Conservation (phyloP, 176 grass and related monocot species). For the Oryza brachyantha region DNA sequence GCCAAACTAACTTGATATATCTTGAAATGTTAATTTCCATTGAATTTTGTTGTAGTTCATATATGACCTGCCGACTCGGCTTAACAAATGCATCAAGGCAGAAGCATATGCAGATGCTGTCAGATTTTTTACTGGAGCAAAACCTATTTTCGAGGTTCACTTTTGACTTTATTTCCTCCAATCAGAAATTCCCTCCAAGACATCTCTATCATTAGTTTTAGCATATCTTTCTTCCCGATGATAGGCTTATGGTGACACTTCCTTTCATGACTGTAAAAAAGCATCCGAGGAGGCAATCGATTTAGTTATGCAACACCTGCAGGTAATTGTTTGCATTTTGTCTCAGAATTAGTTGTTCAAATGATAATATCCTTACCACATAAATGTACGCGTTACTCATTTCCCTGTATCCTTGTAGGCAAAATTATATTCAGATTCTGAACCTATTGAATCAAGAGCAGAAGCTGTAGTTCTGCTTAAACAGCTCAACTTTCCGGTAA, state of each 20-base stretch:
- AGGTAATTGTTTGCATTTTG: conserved; percentile 49
- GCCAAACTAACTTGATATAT: neutral
- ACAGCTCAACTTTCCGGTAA: conserved; percentile 91
- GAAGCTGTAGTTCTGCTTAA: conserved; percentile 98
- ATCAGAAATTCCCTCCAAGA: neutral
- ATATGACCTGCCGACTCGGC: conserved; percentile 87
- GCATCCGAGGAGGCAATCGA: conserved; percentile 96
- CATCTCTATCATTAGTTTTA: conserved; percentile 22
- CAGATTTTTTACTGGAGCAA: conserved; percentile 94
- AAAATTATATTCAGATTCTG: conserved; percentile 93
- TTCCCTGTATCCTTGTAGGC: conserved; percentile 43
- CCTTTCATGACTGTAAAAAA: conserved; percentile 96
- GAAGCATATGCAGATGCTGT: conserved; percentile 96
- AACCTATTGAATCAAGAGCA: conserved; percentile 96
- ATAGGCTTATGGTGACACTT: conserved; percentile 94
- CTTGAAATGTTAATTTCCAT: conserved; percentile 17
- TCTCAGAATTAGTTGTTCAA: conserved; percentile 23
- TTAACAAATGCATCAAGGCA: conserved; percentile 97
- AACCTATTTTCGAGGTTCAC: conserved; percentile 91
- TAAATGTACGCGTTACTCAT: conserved; percentile 4
- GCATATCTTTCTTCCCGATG: conserved; percentile 27
- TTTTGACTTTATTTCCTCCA: conserved; percentile 31
- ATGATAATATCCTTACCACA: neutral
- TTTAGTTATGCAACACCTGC: conserved; percentile 79
- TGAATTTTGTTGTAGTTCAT: conserved; percentile 69